Percentiles rank a stretch among this genome's conserved stretches.
These are phyloP conservation scores for Fraxinus excelsior DNA, from an alignment of 257 asterid genomes.

Conservation along the genomic window DNA sequence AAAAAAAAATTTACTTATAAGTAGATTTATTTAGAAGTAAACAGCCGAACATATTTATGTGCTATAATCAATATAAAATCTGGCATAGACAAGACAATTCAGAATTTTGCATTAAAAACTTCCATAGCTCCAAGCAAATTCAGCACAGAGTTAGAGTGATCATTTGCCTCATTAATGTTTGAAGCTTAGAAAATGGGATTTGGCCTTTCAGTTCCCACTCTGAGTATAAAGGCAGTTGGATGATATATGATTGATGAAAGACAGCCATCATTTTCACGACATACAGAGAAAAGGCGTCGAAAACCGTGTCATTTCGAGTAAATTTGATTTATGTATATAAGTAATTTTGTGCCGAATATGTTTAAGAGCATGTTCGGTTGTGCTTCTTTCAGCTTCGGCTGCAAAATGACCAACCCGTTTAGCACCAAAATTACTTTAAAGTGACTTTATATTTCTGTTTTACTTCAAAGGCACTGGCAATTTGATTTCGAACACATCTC, in stretches of 20 bases:
- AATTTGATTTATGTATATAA: neutral
- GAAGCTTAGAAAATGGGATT: neutral
- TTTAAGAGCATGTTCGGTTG: neutral
- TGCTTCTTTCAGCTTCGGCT: neutral
- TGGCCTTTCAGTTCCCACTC: conserved; percentile 1
- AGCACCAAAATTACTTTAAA: no score
- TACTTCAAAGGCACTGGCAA: no score
- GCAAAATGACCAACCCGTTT: neutral
- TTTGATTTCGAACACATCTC: no score
- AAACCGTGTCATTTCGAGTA: neutral
- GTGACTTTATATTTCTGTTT: no score
- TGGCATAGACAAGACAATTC: conserved; percentile 23
- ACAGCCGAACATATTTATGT: neutral
- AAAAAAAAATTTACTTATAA: no score
- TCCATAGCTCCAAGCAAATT: neutral
- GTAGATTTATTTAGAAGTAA: neutral
- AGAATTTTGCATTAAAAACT: conserved; percentile 3
- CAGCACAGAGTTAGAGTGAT: neutral
- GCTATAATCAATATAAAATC: conserved; percentile 10
- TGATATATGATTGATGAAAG: neutral
- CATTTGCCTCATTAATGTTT: neutral
- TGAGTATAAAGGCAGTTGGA: conserved; percentile 2
- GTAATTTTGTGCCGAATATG: neutral
- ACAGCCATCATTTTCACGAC: neutral
- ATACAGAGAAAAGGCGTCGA: neutral